phyloP scores from a whole-genome alignment of 2,329 filamentous ascomycete genomes.

The Ophiocordyceps sinensis region DNA sequence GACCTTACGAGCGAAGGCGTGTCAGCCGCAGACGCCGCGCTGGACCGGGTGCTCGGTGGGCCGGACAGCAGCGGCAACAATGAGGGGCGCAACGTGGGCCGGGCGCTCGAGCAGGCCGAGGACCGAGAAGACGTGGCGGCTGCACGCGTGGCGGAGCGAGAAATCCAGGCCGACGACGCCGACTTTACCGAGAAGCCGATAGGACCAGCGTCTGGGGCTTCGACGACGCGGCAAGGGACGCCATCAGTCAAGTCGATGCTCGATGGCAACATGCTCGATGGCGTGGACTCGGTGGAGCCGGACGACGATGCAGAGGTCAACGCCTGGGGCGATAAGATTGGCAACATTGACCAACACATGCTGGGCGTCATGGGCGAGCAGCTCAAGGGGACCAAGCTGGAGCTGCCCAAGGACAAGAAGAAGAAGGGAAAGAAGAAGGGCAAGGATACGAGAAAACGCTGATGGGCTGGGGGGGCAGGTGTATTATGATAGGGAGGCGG shows the following conservation, averaged over 20 bases:
- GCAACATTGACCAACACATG: constrained; percentile 63
- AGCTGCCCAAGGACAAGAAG: constrained; percentile 51
- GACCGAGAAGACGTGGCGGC: constrained; percentile 85
- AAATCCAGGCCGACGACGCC: constrained; percentile 72
- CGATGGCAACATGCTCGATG: constrained; percentile 14
- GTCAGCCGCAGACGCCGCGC: constrained; percentile 64
- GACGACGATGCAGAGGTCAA: constrained; percentile 35
- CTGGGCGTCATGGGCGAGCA: constrained; percentile 51
- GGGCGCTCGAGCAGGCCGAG: constrained; percentile 77
- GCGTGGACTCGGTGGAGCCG: constrained; percentile 16
- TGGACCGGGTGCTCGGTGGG: constrained; percentile 70
- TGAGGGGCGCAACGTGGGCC: constrained; percentile 47
- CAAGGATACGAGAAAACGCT: constrained; percentile 39
- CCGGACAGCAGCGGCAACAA: constrained; percentile 45
- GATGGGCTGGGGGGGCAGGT: constrained; percentile 3
- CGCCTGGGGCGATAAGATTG: constrained; percentile 42
- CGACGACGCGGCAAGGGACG: constrained; percentile 36
- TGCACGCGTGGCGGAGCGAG: constrained; percentile 74
- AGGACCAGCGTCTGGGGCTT: constrained; percentile 28
- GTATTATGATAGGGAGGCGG: neutral
- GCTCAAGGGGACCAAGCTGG: constrained; percentile 43
- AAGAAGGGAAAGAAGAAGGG: constrained; percentile 42
- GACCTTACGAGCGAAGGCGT: constrained; percentile 35
- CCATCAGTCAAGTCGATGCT: constrained; percentile 25
- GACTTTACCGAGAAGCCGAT: constrained; percentile 62